Percentiles rank a stretch among this genome's conserved stretches.
These are phyloP conservation scores for Kokia cookei DNA, from an alignment of 441 rosid species.

Conservation along the genomic window DNA sequence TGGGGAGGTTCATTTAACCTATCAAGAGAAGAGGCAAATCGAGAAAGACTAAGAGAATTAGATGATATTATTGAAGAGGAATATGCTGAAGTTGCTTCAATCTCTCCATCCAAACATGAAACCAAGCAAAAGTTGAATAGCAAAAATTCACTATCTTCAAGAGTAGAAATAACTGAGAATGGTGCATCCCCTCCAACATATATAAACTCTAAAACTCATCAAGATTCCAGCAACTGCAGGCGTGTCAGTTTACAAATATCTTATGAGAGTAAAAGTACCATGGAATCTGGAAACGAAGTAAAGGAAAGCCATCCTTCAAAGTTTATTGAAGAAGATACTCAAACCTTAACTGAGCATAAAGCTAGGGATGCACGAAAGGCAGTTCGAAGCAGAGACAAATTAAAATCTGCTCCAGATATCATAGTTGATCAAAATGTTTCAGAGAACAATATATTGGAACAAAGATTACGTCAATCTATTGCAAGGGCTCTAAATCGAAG, in stretches of 20 bases:
- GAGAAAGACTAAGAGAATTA: conserved; percentile 9
- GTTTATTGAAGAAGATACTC: conserved; percentile 5
- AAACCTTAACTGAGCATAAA: neutral
- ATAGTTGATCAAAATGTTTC: conserved; percentile 8
- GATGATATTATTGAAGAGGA: conserved; percentile 16
- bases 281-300: neutral
- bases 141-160: conserved; percentile 17
- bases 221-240: conserved; percentile 4
- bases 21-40: conserved; percentile 17
- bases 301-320: conserved; percentile 2
- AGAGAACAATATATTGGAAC: conserved; percentile 19
- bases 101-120: conserved; percentile 8
- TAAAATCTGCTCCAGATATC: conserved; percentile 6
- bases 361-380: neutral
- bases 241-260: neutral
- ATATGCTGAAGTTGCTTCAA: conserved; percentile 10
- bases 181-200: conserved; percentile 7
- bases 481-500: conserved; percentile 14
- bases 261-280: neutral
- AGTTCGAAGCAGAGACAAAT: neutral
- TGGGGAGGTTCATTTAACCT: conserved; percentile 41
- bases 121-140: conserved; percentile 16
- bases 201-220: conserved; percentile 1
- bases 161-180: conserved; percentile 20
- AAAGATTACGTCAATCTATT: conserved; percentile 15